These are phyloP conservation scores for Aspergillus fijiensis DNA, from an alignment of 2,329 filamentous ascomycete species.

Conservation along the genomic window DNA sequence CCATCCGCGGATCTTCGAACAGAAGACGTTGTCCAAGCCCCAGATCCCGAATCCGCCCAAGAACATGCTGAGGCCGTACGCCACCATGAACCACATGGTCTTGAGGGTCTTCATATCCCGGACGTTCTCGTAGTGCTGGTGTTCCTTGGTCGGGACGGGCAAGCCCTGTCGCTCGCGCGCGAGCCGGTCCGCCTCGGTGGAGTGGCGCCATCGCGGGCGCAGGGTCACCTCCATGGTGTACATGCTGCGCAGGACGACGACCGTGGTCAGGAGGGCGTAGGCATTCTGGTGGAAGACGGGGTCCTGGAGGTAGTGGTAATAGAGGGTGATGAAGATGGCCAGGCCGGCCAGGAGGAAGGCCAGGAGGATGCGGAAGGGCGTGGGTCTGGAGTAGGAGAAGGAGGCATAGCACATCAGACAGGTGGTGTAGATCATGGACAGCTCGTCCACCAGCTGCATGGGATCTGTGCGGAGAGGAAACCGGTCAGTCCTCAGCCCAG, in stretches of 20 bases:
- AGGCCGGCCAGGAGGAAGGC: constrained; percentile 57
- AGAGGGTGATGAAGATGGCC: constrained; percentile 69
- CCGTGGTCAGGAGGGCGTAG: constrained; percentile 69
- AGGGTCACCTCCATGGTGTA: constrained; percentile 72
- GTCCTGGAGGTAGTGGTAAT: constrained; percentile 80
- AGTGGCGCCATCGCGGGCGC: constrained; percentile 57
- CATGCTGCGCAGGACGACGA: constrained; percentile 71
- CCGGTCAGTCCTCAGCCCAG: constrained; percentile 20
- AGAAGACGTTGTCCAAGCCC: constrained; percentile 78
- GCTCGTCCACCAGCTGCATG: constrained; percentile 69
- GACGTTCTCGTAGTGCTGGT: constrained; percentile 51
- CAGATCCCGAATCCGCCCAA: constrained; percentile 73
- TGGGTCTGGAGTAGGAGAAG: constrained; percentile 67
- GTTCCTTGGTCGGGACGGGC: constrained; percentile 43
- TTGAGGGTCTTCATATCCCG: constrained; percentile 59
- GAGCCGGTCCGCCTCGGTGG: constrained; percentile 48
- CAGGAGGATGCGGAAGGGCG: constrained; percentile 52
- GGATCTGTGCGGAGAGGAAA: constrained; percentile 51
- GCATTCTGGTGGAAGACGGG: constrained; percentile 80
- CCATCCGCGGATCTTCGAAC: constrained; percentile 63
- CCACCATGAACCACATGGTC: constrained; percentile 76
- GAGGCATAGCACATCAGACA: constrained; percentile 71
- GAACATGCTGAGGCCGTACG: constrained; percentile 67
- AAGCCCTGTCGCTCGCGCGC: constrained; percentile 37
- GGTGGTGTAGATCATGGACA: constrained; percentile 72